A percentile compares a stretch with the other conserved stretches of the same genome.
Evolutionary conservation across 1,284 basidiomycete species (phyloP).

Genomic region (Veloboletus limbatus): DNA sequence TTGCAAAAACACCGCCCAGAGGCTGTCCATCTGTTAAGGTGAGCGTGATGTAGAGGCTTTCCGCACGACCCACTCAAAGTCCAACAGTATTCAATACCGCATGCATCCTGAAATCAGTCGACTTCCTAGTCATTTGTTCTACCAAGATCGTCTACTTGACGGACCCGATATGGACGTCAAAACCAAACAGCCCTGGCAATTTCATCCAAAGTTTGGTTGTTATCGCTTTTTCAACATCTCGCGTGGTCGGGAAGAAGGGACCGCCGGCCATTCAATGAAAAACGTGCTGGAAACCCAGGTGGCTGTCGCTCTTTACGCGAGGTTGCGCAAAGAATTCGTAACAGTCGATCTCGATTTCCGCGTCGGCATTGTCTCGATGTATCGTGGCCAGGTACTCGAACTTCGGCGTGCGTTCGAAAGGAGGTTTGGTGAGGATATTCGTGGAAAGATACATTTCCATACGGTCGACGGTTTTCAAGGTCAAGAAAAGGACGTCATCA

Average conservation of each 20-base stretch:
- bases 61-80: slow-evolving; percentile 8
- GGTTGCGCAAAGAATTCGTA: slow-evolving; percentile 68
- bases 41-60: slow-evolving; percentile 16
- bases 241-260: slow-evolving; percentile 56
- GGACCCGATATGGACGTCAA: slow-evolving; percentile 87
- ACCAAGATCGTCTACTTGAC: slow-evolving; percentile 78
- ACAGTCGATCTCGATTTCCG: slow-evolving; percentile 69
- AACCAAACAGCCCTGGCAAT: slow-evolving; percentile 88
- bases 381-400: slow-evolving; percentile 86
- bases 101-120: slow-evolving; percentile 98
- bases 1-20: slow-evolving; percentile 78
- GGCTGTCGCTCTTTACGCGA: slow-evolving; percentile 78
- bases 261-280: slow-evolving; percentile 67
- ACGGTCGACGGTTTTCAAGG: slow-evolving; percentile 99
- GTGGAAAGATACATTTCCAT: slow-evolving; percentile 85
- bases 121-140: slow-evolving; percentile 90
- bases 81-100: slow-evolving; percentile 90
- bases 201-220: slow-evolving; percentile 73
- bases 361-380: slow-evolving; percentile 94
- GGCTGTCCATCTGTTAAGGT: slow-evolving; percentile 90
- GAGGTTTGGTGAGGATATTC: slow-evolving; percentile 73
- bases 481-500: slow-evolving; percentile 96
- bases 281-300: slow-evolving; percentile 79
- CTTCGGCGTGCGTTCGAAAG: slow-evolving; percentile 70
- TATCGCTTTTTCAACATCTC: slow-evolving; percentile 89